Evolutionary conservation across 768 basidiomycete genomes (phyloP).

Genomic region (Naematelia encephala): DNA sequence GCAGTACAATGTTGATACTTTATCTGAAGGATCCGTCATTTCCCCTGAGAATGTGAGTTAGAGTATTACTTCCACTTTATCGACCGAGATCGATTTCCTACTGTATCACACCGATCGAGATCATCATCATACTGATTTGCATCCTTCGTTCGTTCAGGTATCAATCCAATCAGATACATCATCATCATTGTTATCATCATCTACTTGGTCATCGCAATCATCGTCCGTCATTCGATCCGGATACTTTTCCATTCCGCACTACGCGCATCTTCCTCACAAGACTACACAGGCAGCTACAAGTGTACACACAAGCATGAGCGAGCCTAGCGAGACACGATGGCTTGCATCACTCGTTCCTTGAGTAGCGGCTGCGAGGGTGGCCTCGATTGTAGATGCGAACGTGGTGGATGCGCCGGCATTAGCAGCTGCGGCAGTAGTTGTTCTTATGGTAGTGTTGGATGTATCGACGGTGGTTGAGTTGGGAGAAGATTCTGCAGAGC

Average conservation of each 20-base stretch:
- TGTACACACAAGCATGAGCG: background rate
- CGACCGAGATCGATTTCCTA: too few species aligned
- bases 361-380: slow-evolving; percentile 2
- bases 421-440: background rate
- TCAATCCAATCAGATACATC: background rate
- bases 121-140: background rate
- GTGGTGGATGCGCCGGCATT: background rate
- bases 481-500: background rate
- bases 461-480: background rate
- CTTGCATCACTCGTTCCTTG: background rate
- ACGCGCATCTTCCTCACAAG: background rate
- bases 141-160: background rate
- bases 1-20: too few species aligned
- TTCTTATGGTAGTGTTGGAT: too few species aligned
- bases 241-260: background rate
- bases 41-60: too few species aligned
- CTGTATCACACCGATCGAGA: too few species aligned
- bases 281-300: background rate
- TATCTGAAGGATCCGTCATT: too few species aligned
- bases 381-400: background rate
- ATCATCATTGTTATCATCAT: background rate
- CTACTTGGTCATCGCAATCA: background rate
- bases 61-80: too few species aligned
- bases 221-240: background rate
- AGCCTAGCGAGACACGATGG: background rate